A percentile compares a stretch with the other conserved stretches of the same genome.
Conservation (phyloP, 768 basidiomycete species). For the Leccinum arenicola region DNA sequence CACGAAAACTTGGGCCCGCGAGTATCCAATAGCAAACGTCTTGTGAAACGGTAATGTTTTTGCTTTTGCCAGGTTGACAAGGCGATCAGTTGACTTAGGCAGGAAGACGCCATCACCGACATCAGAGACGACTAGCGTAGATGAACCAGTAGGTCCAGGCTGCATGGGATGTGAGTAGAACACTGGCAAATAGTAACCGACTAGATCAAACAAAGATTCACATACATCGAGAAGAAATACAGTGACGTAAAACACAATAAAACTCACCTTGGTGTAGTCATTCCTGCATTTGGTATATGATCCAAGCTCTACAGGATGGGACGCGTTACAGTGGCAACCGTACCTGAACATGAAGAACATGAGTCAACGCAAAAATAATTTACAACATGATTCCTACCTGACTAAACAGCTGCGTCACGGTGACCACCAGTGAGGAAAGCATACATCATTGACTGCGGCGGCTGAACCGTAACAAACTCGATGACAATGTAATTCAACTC, state of each 20-base stretch:
- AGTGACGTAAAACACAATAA: constrained; percentile 85
- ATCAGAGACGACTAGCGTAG: constrained; percentile 97
- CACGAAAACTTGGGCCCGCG: constrained; percentile 92
- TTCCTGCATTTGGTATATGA: constrained; percentile 90
- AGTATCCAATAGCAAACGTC: constrained; percentile 98
- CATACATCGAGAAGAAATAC: constrained; percentile 95
- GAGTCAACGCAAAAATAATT: neutral
- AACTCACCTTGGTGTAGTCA: constrained; percentile 84
- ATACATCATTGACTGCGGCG: constrained; percentile 68
- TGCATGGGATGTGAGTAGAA: constrained; percentile 21
- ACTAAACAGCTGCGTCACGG: constrained; percentile 73
- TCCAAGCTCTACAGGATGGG: constrained; percentile 95
- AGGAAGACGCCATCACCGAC: constrained; percentile 91
- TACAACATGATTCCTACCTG: constrained; percentile 48
- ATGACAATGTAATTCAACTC: constrained; percentile 91
- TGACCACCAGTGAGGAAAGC: constrained; percentile 94
- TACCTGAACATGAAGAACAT: constrained; percentile 50
- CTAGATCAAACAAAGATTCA: constrained; percentile 14
- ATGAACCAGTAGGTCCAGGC: constrained; percentile 73
- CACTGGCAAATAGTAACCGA: neutral
- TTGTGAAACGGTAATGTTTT: constrained; percentile 92
- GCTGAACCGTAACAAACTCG: constrained; percentile 89
- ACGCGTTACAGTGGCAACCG: constrained; percentile 97
- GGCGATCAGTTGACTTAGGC: constrained; percentile 93
- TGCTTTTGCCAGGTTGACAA: constrained; percentile 89